A percentile compares a stretch with the other conserved stretches of the same genome.
Evolutionary conservation across 352 stramenopile genomes (phyloP).

Genomic region (Globisporangium cederbergense): DNA sequence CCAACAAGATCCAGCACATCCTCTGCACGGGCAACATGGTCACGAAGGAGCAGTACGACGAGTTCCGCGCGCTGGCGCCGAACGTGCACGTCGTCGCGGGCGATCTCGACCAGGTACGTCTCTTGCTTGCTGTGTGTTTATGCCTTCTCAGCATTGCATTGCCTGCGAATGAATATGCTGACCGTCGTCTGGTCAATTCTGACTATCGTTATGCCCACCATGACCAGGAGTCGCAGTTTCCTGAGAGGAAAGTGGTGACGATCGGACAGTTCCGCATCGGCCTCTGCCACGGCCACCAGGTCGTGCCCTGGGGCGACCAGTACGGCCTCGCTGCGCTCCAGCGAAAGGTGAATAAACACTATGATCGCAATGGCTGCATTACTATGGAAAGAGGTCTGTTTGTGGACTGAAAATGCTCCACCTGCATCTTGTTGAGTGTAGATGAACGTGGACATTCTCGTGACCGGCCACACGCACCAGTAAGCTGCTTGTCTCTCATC

Average conservation of each 20-base stretch:
- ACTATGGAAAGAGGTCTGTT: background rate
- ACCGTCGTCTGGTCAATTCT: background rate
- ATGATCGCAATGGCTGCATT: background rate
- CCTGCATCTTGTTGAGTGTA: conserved; percentile 21
- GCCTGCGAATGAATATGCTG: background rate
- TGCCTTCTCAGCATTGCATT: background rate
- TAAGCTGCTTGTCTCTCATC: conserved; percentile 36
- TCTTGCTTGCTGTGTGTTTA: background rate
- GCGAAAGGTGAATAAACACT: conserved; percentile 63
- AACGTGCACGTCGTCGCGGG: conserved; percentile 96
- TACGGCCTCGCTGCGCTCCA: conserved; percentile 86
- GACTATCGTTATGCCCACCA: background rate
- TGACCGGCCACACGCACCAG: conserved; percentile 94
- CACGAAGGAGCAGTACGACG: conserved; percentile 94
- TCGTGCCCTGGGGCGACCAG: conserved; percentile 90
- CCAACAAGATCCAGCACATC: conserved; percentile 98
- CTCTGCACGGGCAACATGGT: conserved; percentile 98
- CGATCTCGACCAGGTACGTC: conserved; percentile 90
- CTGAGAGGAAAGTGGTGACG: conserved; percentile 93
- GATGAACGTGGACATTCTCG: conserved; percentile 97
- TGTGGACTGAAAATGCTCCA: background rate
- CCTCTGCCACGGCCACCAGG: conserved; percentile 97
- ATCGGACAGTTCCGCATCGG: conserved; percentile 97
- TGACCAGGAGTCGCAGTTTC: conserved; percentile 73
- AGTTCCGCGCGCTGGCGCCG: conserved; percentile 92